A percentile compares a stretch with the other conserved stretches of the same genome.
Evolutionary conservation across 2,329 filamentous ascomycete genomes (phyloP).

Genomic region (Neonectria magnoliae): DNA sequence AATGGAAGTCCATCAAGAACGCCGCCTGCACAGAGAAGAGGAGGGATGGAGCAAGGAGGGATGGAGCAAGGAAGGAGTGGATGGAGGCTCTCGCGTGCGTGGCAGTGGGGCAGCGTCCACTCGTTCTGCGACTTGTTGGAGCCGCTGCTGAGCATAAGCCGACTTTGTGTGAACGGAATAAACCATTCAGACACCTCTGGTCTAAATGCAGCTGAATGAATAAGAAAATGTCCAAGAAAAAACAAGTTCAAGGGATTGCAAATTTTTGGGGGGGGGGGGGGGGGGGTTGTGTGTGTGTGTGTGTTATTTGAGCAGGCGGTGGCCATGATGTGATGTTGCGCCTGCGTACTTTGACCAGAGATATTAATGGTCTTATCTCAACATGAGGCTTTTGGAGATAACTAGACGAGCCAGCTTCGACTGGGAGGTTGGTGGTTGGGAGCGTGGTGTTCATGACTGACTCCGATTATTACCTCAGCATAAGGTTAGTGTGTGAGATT

Average conservation of each 20-base stretch:
- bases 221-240: too few species aligned
- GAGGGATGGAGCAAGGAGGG: neutral
- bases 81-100: constrained; percentile 10
- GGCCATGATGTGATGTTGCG: neutral
- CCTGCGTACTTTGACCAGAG: neutral
- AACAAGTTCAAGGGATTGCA: neutral
- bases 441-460: neutral
- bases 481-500: too few species aligned
- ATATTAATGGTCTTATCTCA: neutral
- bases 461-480: too few species aligned
- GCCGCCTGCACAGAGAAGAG: neutral
- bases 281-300: too few species aligned
- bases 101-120: constrained; percentile 18
- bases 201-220: too few species aligned
- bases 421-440: neutral
- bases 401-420: neutral
- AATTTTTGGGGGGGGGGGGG: too few species aligned
- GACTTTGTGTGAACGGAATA: neutral
- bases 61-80: constrained; percentile 2
- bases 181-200: neutral
- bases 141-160: neutral
- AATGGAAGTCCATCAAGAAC: neutral
- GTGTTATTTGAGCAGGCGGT: neutral
- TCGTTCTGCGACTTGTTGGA: neutral
- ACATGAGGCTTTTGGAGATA: neutral